phyloP scores from a whole-genome alignment of 202 grass and related monocot genomes.

The Bolboschoenoplectus hybrid region DNA sequence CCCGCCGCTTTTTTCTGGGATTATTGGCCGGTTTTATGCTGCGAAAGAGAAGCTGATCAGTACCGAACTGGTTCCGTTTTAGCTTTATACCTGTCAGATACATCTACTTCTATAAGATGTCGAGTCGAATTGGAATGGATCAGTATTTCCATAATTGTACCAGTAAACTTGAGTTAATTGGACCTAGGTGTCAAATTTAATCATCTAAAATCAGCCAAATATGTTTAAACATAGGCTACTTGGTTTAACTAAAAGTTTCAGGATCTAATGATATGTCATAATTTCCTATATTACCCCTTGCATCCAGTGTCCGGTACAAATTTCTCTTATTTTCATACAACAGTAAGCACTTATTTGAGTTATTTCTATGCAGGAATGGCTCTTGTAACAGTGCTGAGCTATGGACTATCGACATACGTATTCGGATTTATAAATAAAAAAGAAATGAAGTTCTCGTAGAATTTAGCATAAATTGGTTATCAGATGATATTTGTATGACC shows the following conservation, averaged over 20 bases:
- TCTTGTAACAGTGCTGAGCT: slow-evolving; percentile 30
- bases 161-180: not conserved
- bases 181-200: not conserved
- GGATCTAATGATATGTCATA: not conserved
- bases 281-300: slow-evolving; percentile 19
- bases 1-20: not conserved
- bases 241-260: not conserved
- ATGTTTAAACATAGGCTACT: not conserved
- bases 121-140: not conserved
- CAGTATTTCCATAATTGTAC: not conserved
- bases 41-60: not conserved
- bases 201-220: not conserved
- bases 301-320: not conserved
- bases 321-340: not conserved
- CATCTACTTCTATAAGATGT: not conserved
- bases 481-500: not conserved
- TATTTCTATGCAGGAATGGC: slow-evolving; percentile 42
- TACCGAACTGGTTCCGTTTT: not conserved
- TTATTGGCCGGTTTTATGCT: not conserved
- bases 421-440: slow-evolving; percentile 36
- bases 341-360: not conserved
- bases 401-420: slow-evolving; percentile 41
- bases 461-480: not conserved
- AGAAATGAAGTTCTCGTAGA: slow-evolving; percentile 43
- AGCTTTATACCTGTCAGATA: not conserved